Conservation (phyloP, 306 rosid species). For the Vicia sativa region DNA sequence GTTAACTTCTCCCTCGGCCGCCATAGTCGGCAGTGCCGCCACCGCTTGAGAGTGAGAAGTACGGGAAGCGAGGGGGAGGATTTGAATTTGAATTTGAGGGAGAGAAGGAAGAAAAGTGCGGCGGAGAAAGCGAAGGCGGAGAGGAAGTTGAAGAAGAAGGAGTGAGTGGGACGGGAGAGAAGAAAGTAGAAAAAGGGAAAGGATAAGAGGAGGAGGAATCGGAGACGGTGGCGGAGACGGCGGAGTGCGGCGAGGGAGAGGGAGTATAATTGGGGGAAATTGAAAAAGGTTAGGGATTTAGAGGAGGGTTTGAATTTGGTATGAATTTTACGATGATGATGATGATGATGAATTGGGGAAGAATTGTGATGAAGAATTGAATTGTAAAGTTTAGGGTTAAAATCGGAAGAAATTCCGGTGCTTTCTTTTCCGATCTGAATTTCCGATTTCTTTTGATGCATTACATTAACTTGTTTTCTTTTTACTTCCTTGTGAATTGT, state of each 20-base stretch:
- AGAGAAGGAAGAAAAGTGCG: constrained; percentile 55
- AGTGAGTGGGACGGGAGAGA: constrained; percentile 52
- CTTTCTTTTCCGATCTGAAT: constrained; percentile 54
- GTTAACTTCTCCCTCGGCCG: neutral
- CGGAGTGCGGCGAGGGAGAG: constrained; percentile 17
- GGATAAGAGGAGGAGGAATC: constrained; percentile 51
- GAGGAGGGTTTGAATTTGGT: neutral
- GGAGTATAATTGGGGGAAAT: constrained; percentile 6
- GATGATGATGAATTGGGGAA: neutral
- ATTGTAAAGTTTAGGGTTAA: neutral
- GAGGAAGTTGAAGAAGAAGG: constrained; percentile 51
- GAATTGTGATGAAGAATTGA: neutral
- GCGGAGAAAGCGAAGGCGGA: constrained; percentile 55
- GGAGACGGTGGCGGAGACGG: constrained; percentile 34
- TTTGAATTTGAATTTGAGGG: constrained; percentile 28
- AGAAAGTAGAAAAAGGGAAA: constrained; percentile 62
- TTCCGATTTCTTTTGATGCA: constrained; percentile 53
- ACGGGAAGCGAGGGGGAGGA: constrained; percentile 9
- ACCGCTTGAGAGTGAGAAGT: neutral
- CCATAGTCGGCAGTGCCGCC: neutral
- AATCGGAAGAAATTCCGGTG: constrained; percentile 49
- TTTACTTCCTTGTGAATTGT: neutral
- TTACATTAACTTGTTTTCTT: constrained; percentile 20
- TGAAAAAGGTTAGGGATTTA: neutral
- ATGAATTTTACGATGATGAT: neutral